Evolutionary conservation across 805 yeast genomes (phyloP).

Genomic region (Vanderwaltozyma tropicalis): DNA sequence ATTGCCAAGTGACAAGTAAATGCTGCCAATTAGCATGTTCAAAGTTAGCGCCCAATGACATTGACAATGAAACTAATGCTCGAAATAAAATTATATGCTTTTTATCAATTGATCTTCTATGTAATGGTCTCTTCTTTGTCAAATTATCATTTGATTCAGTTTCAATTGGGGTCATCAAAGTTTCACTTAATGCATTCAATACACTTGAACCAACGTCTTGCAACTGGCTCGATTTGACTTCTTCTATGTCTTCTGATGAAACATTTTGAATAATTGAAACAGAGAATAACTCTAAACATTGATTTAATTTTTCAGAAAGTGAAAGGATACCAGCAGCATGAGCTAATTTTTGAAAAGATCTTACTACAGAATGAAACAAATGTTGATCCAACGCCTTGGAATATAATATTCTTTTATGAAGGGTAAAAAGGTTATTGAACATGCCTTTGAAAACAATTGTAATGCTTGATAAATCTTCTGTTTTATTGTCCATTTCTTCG

Average conservation of each 20-base stretch:
- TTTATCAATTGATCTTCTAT: constrained; percentile 42
- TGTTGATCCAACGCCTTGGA: constrained; percentile 58
- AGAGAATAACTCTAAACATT: constrained; percentile 39
- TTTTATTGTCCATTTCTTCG: not conserved
- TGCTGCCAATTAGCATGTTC: constrained; percentile 52
- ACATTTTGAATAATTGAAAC: constrained; percentile 34
- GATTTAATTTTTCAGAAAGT: constrained; percentile 45
- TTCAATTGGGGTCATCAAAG: constrained; percentile 8
- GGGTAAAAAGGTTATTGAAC: constrained; percentile 33
- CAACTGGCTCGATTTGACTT: not conserved
- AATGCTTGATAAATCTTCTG: not conserved
- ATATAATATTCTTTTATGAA: constrained; percentile 45
- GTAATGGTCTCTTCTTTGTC: constrained; percentile 11
- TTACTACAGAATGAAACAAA: constrained; percentile 51
- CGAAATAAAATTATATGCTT: constrained; percentile 68
- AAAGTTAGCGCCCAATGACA: constrained; percentile 71
- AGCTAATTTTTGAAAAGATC: constrained; percentile 70
- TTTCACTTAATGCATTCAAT: constrained; percentile 17
- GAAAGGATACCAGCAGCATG: constrained; percentile 77
- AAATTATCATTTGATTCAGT: not conserved
- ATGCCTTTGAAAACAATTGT: constrained; percentile 26
- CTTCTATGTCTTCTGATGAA: constrained; percentile 10
- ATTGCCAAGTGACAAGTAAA: constrained; percentile 55
- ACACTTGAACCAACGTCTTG: constrained; percentile 3
- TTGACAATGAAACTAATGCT: constrained; percentile 66